Evolutionary conservation across 2,329 filamentous ascomycete genomes (phyloP).

Genomic region (Westerdykella ornata): DNA sequence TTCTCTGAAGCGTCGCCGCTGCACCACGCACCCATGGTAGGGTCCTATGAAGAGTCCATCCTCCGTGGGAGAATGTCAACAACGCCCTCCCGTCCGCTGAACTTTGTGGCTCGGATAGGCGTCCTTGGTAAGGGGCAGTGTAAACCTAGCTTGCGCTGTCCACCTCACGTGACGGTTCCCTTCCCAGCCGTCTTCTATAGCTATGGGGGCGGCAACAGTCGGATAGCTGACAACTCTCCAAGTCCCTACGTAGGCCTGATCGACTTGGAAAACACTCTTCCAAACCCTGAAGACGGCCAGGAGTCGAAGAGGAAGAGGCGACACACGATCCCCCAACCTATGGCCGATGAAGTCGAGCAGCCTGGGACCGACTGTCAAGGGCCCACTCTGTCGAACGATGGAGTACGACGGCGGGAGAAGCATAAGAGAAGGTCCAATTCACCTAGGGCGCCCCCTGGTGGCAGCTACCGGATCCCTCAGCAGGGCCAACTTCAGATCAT

Average conservation of each 20-base stretch:
- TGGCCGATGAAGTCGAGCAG: conserved; percentile 21
- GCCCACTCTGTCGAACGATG: conserved; percentile 15
- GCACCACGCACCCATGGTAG: conserved; percentile 91
- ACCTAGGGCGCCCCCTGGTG: conserved; percentile 68
- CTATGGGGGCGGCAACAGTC: conserved; percentile 61
- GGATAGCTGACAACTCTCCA: conserved; percentile 73
- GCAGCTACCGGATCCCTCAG: conserved; percentile 88
- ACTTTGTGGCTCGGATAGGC: conserved; percentile 92
- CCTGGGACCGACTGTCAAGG: conserved; percentile 1
- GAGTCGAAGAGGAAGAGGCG: conserved; percentile 40
- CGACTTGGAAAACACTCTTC: conserved; percentile 76
- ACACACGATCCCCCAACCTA: conserved; percentile 17
- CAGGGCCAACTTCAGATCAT: conserved; percentile 94
- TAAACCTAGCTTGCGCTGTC: conserved; percentile 76
- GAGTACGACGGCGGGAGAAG: conserved; percentile 47
- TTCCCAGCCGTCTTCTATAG: conserved; percentile 97
- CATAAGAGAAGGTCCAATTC: conserved; percentile 51
- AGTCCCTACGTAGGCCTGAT: conserved; percentile 94
- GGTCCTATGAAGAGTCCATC: conserved; percentile 96
- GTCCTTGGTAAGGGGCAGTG: conserved; percentile 86
- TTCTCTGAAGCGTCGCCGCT: conserved; percentile 68
- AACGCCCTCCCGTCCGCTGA: conserved; percentile 81
- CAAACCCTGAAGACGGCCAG: conserved; percentile 42
- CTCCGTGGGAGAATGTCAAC: conserved; percentile 94
- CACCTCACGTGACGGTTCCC: conserved; percentile 79